Evolutionary conservation across 1,284 basidiomycete genomes (phyloP).

Genomic region (Cryptococcus depauperatus): DNA sequence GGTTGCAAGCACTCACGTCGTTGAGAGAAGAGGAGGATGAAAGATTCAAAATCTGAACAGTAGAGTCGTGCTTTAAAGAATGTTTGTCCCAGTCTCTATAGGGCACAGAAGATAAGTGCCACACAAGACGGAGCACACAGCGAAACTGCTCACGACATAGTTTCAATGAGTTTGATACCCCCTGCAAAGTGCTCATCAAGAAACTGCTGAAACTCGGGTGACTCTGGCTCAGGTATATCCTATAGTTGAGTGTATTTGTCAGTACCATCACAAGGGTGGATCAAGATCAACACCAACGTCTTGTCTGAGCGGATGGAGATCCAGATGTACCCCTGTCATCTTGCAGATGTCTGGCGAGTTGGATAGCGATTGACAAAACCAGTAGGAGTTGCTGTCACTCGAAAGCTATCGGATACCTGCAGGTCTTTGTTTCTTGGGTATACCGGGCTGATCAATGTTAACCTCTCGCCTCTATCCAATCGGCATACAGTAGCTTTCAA

Average conservation of each 20-base stretch:
- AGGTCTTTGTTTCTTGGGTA: no score
- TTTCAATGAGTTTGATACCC: constrained; percentile 19
- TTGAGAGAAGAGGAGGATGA: constrained; percentile 14
- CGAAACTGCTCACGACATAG: constrained; percentile 29
- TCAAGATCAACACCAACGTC: constrained; percentile 1
- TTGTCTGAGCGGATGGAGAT: constrained; percentile 14
- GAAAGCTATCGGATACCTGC: no score
- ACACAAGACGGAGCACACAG: no score
- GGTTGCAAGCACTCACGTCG: constrained; percentile 8
- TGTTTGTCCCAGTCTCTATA: constrained; percentile 31
- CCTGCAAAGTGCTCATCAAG: constrained; percentile 26
- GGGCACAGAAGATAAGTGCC: not conserved
- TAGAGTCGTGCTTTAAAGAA: constrained; percentile 19
- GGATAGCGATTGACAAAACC: no score
- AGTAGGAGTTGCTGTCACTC: no score
- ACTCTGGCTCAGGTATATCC: constrained; percentile 25
- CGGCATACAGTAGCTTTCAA: no score
- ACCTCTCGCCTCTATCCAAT: no score
- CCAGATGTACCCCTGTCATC: constrained; percentile 6
- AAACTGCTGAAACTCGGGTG: constrained; percentile 25
- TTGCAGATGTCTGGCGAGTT: no score
- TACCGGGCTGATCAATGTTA: no score
- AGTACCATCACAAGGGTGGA: not conserved
- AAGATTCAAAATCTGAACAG: constrained; percentile 23
- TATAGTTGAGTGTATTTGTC: constrained; percentile 2